Evolutionary conservation across 305 asterid genomes (phyloP).

Genomic region (Solanum hybrid): DNA sequence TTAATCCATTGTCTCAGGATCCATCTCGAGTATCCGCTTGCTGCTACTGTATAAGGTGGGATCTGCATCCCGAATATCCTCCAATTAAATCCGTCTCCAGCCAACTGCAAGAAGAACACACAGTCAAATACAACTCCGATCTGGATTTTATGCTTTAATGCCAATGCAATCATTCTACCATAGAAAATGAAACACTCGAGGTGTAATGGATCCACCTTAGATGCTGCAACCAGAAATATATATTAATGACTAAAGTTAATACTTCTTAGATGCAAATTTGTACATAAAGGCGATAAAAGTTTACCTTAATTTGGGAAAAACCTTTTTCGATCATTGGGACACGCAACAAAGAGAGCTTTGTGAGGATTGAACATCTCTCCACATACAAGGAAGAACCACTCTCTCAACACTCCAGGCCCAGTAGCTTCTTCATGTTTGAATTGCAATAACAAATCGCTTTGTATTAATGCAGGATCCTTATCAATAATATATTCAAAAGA

Average conservation of each 20-base stretch:
- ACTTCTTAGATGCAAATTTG: neutral
- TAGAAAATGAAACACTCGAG: conserved; percentile 60
- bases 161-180: conserved; percentile 70
- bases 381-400: too few relatives aligned
- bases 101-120: conserved; percentile 55
- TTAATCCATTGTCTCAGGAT: conserved; percentile 58
- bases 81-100: conserved; percentile 50
- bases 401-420: too few relatives aligned
- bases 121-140: conserved; percentile 82
- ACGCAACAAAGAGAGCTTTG: neutral
- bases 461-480: too few relatives aligned
- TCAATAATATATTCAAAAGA: too few relatives aligned
- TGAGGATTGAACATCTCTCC: too few relatives aligned
- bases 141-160: conserved; percentile 80
- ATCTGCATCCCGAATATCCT: conserved; percentile 77
- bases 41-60: conserved; percentile 75
- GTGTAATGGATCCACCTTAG: conserved; percentile 81
- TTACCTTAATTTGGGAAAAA: conserved; percentile 20
- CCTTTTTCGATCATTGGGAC: conserved; percentile 18
- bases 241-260: conserved; percentile 5
- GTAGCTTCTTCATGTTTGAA: too few relatives aligned
- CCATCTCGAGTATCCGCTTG: conserved; percentile 81
- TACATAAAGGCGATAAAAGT: neutral
- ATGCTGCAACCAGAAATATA: conserved; percentile 41
- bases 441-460: too few relatives aligned